Evolutionary conservation across 148 eudicot genomes (phyloP).

Genomic region (Oxyria digyna): DNA sequence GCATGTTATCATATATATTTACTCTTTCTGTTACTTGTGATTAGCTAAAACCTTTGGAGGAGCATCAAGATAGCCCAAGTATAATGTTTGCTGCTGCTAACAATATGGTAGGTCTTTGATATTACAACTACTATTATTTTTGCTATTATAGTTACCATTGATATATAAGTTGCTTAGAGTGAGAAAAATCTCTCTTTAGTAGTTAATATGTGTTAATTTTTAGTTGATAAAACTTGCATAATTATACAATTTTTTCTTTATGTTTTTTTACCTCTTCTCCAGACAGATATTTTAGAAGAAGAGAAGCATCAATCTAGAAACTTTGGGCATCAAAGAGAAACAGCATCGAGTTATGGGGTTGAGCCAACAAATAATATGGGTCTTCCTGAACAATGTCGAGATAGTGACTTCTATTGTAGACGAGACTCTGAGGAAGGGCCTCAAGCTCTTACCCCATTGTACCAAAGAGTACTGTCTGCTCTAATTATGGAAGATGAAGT

Average conservation of each 20-base stretch:
- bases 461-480: slow-evolving; percentile 85
- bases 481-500: slow-evolving; percentile 69
- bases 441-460: slow-evolving; percentile 36
- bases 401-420: slow-evolving; percentile 26
- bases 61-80: slow-evolving; percentile 21
- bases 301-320: slow-evolving; percentile 20
- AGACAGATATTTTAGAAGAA: slow-evolving; percentile 36
- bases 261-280: slow-evolving; percentile 13
- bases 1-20: not conserved
- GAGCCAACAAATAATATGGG: slow-evolving; percentile 28
- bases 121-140: not conserved
- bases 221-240: not conserved
- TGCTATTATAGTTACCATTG: not conserved
- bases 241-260: not conserved
- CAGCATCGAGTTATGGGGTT: slow-evolving; percentile 21
- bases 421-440: slow-evolving; percentile 25
- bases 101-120: slow-evolving; percentile 6
- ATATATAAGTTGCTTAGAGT: not conserved
- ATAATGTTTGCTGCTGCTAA: slow-evolving; percentile 19
- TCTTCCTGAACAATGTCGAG: slow-evolving; percentile 29
- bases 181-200: not conserved
- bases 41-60: slow-evolving; percentile 48
- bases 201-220: not conserved
- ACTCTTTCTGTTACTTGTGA: slow-evolving; percentile 13
- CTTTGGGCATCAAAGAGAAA: slow-evolving; percentile 22